These are phyloP conservation scores for Melampsora abietis-canadensis DNA, from an alignment of 1,284 basidiomycete species.

Conservation along the genomic window DNA sequence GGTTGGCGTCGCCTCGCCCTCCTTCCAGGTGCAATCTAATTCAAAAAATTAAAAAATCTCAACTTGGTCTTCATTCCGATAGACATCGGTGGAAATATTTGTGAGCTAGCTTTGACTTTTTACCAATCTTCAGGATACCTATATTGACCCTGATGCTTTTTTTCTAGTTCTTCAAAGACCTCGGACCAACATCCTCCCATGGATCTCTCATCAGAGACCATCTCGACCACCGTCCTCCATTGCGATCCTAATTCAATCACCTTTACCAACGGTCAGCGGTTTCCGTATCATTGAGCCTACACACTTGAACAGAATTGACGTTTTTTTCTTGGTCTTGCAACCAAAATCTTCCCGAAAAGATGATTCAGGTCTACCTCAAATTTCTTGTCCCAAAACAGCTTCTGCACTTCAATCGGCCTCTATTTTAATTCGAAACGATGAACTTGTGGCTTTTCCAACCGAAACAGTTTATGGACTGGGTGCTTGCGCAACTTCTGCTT, in stretches of 20 bases:
- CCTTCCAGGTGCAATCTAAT: no score
- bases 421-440: constrained; percentile 46
- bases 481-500: constrained; percentile 68
- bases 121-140: not conserved
- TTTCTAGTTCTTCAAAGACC: not conserved
- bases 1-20: no score
- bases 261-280: constrained; percentile 11
- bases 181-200: not conserved
- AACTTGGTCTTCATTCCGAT: no score
- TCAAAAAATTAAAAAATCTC: no score
- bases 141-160: no score
- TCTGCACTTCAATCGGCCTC: constrained; percentile 50
- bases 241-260: constrained; percentile 12
- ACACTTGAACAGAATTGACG: not conserved
- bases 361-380: not conserved
- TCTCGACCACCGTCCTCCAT: constrained; percentile 7
- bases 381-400: constrained; percentile 12
- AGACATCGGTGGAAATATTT: no score
- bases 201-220: not conserved
- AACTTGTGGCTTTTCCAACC: constrained; percentile 82
- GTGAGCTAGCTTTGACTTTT: not conserved
- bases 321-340: not conserved
- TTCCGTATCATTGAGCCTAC: not conserved
- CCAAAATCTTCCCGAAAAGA: not conserved
- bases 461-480: constrained; percentile 98